Conservation (phyloP, 2,329 filamentous ascomycete genomes). For the Ophiocordyceps robertsii region DNA sequence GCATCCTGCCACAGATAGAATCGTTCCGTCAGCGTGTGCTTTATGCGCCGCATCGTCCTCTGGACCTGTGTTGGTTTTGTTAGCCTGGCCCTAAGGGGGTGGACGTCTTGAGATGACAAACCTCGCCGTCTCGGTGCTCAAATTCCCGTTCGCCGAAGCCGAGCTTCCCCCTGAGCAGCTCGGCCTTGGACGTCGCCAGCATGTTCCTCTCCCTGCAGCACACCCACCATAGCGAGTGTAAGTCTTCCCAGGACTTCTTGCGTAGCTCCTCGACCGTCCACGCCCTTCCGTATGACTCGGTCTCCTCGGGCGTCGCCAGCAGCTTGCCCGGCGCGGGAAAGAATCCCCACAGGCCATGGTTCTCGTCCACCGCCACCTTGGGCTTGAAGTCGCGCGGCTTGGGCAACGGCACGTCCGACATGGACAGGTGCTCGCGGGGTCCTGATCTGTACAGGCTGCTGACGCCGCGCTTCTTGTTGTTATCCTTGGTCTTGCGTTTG, state of each 20-base stretch:
- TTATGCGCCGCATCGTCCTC: constrained; percentile 69
- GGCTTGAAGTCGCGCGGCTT: constrained; percentile 50
- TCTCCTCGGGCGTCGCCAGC: constrained; percentile 60
- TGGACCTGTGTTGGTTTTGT: constrained; percentile 41
- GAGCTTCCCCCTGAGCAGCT: constrained; percentile 53
- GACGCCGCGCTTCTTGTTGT: constrained; percentile 68
- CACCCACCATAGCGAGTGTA: constrained; percentile 89
- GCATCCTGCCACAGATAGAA: constrained; percentile 82
- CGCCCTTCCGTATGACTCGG: constrained; percentile 58
- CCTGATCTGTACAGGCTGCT: constrained; percentile 71
- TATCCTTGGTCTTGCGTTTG: constrained; percentile 48
- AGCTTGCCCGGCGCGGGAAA: constrained; percentile 59
- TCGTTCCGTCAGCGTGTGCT: constrained; percentile 73
- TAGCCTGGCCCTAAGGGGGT: background rate
- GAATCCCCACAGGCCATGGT: constrained; percentile 89
- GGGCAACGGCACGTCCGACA: constrained; percentile 60
- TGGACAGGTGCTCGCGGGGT: constrained; percentile 57
- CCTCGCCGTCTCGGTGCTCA: constrained; percentile 47
- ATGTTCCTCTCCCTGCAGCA: constrained; percentile 86
- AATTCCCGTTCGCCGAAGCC: constrained; percentile 64
- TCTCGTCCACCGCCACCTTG: constrained; percentile 44
- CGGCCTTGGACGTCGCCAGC: constrained; percentile 61
- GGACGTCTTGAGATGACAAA: constrained; percentile 28
- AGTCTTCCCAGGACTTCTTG: constrained; percentile 82
- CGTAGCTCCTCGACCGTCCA: constrained; percentile 83